phyloP scores from a whole-genome alignment of 495 filamentous ascomycete genomes.

The Antarctomyces pellizariae region DNA sequence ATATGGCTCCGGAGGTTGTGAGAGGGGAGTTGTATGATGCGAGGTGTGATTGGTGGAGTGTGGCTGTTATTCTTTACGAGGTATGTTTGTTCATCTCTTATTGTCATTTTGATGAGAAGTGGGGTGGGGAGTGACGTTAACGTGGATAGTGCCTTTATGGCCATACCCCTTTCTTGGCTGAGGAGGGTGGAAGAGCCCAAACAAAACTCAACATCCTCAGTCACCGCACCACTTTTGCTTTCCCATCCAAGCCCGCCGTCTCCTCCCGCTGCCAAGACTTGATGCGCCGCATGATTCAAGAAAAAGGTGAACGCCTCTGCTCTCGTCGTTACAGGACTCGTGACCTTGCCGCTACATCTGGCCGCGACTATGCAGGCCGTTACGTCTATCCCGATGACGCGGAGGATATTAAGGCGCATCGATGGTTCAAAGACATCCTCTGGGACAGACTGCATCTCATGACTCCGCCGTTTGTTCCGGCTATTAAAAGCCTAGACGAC shows the following conservation, averaged over 20 bases:
- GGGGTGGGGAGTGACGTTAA: no score
- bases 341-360: constrained; percentile 2
- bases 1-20: constrained; percentile 91
- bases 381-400: constrained; percentile 63
- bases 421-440: constrained; percentile 41
- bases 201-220: constrained; percentile 62
- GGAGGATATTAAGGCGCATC: constrained; percentile 54
- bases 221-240: constrained; percentile 27
- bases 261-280: constrained; percentile 44
- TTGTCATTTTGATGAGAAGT: constrained; percentile 2
- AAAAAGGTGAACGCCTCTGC: constrained; percentile 52
- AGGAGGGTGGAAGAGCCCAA: constrained; percentile 42
- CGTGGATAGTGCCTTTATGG: constrained; percentile 80
- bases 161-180: constrained; percentile 67
- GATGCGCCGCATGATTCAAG: constrained; percentile 49
- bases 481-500: constrained; percentile 44
- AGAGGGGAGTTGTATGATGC: constrained; percentile 68
- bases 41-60: constrained; percentile 90
- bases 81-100: constrained; percentile 14
- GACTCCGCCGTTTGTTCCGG: constrained; percentile 54
- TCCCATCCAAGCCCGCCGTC: constrained; percentile 38
- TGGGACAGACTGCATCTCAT: constrained; percentile 46
- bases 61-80: constrained; percentile 81
- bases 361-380: constrained; percentile 22
- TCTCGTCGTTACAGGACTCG: constrained; percentile 35